Base-by-base conservation (phyloP, 2,329 filamentous ascomycete species). In the Ustulina deusta region DNA sequence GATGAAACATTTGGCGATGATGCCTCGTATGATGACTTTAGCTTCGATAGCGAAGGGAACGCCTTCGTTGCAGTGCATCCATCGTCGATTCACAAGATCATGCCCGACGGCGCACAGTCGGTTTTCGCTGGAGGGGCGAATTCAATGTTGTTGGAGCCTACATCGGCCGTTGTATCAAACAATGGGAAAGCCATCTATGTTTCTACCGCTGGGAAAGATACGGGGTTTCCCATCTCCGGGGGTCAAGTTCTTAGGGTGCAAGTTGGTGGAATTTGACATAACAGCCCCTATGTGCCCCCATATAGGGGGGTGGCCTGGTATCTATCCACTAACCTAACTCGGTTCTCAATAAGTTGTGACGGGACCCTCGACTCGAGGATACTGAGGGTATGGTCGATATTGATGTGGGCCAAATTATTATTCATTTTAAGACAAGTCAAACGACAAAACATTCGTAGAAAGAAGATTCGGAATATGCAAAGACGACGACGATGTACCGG, bases 51-150 rank as follows among this genome's bases (percentile, higher is more conserved):
- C 1, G 46, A 63, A 6, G 72, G 69, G 22, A 73, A 73, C 34
- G 68, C 55, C 11, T 74, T 68, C 32, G 51, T 72, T 15, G 71
- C 72, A 9, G 62, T 67, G 36, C 69, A 69, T 34, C 69, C 72
- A 0, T 68, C 68, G 2, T 70, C 71, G 3, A 22, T 74, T 17
- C 40, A 68, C 57, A 74, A 68, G 49, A 65, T 73, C 40, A 67
- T 71, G 0, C 71, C 71, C 13, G 52, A 61, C 5, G 72, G 72
- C 3, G 49, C 29, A 20, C 71, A 72, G 61, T 66, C 64, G 1
- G 52, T 51, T n/a, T 60, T 73, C n/a, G 64, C 61, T 2, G 62
- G 68, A 44, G 64, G 67, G 2, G 20, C 25, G 5, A 49, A 68
- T 38, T 32, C 64, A 1, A 63, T 46, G 0, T 59, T 73, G 15